These are phyloP conservation scores for Setomelanomma holmii DNA, from an alignment of 2,329 filamentous ascomycete genomes.

Conservation along the genomic window DNA sequence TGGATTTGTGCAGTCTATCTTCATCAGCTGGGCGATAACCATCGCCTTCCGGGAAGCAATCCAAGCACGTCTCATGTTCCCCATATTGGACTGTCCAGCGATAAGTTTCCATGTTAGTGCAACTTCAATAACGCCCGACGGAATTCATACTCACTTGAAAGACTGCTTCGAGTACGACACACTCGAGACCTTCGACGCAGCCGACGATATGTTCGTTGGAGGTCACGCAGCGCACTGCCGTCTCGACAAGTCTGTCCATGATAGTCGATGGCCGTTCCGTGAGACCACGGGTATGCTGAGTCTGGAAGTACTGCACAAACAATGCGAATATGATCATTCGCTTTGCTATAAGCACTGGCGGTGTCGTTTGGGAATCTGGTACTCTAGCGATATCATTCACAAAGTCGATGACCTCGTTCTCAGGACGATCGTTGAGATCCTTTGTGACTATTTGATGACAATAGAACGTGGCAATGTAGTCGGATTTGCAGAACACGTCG, in stretches of 20 bases:
- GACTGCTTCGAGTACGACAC: slow-evolving; percentile 51
- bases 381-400: slow-evolving; percentile 9
- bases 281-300: slow-evolving; percentile 15
- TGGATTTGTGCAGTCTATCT: slow-evolving; percentile 39
- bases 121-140: too few species aligned
- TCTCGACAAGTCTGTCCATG: slow-evolving; percentile 35
- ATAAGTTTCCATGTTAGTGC: too few species aligned
- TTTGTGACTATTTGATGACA: slow-evolving; percentile 16
- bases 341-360: slow-evolving; percentile 42
- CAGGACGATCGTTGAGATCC: slow-evolving; percentile 5
- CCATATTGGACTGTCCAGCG: slow-evolving; percentile 36
- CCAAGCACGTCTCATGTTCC: slow-evolving; percentile 54
- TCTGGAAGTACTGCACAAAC: slow-evolving; percentile 29
- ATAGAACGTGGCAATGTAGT: slow-evolving; percentile 9
- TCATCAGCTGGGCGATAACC: slow-evolving; percentile 52
- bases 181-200: slow-evolving; percentile 51
- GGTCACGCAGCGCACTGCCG: slow-evolving; percentile 39
- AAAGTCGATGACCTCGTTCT: slow-evolving; percentile 10
- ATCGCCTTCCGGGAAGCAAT: slow-evolving; percentile 49
- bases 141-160: slow-evolving; percentile 32
- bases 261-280: slow-evolving; percentile 30
- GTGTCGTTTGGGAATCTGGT: slow-evolving; percentile 15
- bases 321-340: slow-evolving; percentile 43
- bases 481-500: slow-evolving; percentile 14
- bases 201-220: slow-evolving; percentile 47